Evolutionary conservation across 2,329 filamentous ascomycete species (phyloP), one percentile per base, ranked within the genome.

Genomic region (Pestalotiopsis fici): DNA sequence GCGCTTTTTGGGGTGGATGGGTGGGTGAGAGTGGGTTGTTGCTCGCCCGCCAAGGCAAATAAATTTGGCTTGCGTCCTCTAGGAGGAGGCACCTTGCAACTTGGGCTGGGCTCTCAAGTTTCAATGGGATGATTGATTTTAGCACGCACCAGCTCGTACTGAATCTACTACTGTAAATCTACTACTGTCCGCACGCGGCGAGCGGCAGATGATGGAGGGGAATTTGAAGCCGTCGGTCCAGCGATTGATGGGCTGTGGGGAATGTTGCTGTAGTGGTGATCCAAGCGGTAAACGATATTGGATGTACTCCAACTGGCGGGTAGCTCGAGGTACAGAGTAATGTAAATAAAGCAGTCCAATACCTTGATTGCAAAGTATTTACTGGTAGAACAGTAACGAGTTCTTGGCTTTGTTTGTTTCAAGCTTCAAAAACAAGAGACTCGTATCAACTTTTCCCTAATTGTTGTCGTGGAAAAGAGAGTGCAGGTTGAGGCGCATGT

Each of bases 201-300:
- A 27, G 27, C 27, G 57, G 28, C 57, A 60, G 28, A 60, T 60
- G 28, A 60, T 60, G 57, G 57, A 60, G 57, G 57, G 57, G 57
- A 60, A 60, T 60, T 60, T 60, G 57, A 28, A 60, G 57, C 57
- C 57, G 57, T 60, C 57, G 31, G 28, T 23, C 57, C 57, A 60
- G 31, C 31, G 57, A 57, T 27, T 57, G 55, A 31, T 27, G 57
- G 28, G 28, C 25, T 31, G 25, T 27, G 27, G 27, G 23, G 55
- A 27, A 15, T 31, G 15, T 18, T 6, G 23, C 21, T 57, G 21
- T n/a, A 15, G 23, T 31, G 21, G 27, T 57, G 55, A 27, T 37
- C 31, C 31, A 35, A 35, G 31, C 31, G 31, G 31, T 35, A 35
- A 35, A 35, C 7, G 31, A 7, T 11, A 35, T 35, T 23, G n/a